Base-by-base conservation (phyloP, 2,329 filamentous ascomycete species). In the Pseudogymnoascus sp. region DNA sequence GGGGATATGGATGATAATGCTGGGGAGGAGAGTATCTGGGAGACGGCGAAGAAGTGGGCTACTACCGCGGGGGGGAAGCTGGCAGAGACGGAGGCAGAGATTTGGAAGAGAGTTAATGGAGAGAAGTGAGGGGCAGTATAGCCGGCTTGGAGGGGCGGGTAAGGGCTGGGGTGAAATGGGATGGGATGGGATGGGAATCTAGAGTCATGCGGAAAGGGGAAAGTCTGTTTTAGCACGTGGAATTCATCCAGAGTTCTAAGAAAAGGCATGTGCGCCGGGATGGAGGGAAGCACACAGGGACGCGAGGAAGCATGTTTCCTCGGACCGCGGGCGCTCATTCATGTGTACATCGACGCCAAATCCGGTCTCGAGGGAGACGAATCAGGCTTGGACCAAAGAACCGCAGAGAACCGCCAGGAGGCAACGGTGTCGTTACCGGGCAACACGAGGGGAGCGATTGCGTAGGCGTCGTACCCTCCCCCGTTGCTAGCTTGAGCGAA, bases 101-200 rank as follows among this genome's bases (percentile, higher is more conserved):
- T 88, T 24, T 88, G 85, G 85, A 82, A 80, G 74, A 81, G 79
- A 70, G 84, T 87, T 70, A 87, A 84, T 74, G 85, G 84, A 74
- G 77, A 82, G 59, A 81, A 77, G 70, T 53, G 26, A 41, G 46
- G 31, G 33, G 26, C 33, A 62, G 26, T 6, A 35, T 62, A 8
- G 31, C 26, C 24, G 41, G 8, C n/a, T 22, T 19, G 11, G 33
- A 41, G 33, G 5, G 16, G 31, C 14, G 31, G 59, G 31, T 19
- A 60, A 41, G 12, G 33, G 31, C 16, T 11, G 33, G n/a, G n/a
- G 8, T 40, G 37, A 40, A 33, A 31, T 46, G 22, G 22, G 22
- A 31, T 53, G 10, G n/a, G 14, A 56, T 56, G 26, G n/a, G 26
- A 33, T 56, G 46, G 46, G 26, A 56, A 33, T 56, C 19, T 33